A percentile compares a stretch with the other conserved stretches of the same genome.
phyloP scores from a whole-genome alignment of 805 yeast species.

The Myxozyma neotropica region DNA sequence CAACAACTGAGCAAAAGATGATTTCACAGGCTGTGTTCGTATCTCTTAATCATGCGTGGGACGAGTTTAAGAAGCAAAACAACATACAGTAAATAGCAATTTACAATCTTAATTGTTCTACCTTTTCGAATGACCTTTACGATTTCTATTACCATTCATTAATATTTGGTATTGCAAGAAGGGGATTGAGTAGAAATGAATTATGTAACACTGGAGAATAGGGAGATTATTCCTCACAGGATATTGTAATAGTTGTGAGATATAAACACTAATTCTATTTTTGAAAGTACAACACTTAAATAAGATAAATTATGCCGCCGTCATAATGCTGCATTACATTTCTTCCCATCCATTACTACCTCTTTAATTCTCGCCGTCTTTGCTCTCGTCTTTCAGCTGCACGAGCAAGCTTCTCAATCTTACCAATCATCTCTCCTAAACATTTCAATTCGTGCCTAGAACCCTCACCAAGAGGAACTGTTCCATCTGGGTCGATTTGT shows the following conservation, averaged over 20 bases:
- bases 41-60: constrained; percentile 88
- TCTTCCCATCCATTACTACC: not conserved
- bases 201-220: too few species aligned
- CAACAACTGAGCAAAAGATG: constrained; percentile 71
- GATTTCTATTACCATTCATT: not conserved
- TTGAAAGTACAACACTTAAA: too few species aligned
- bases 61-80: constrained; percentile 65
- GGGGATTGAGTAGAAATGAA: not conserved
- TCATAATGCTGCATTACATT: too few species aligned
- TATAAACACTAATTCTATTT: too few species aligned
- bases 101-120: too few species aligned
- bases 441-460: constrained; percentile 26
- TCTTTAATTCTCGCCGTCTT: not conserved
- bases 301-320: too few species aligned
- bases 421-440: constrained; percentile 29
- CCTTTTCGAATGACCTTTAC: not conserved
- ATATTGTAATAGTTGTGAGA: too few species aligned
- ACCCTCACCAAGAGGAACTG: constrained; percentile 8
- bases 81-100: constrained; percentile 41
- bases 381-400: constrained; percentile 18
- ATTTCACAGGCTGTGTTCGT: constrained; percentile 87
- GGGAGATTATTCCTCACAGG: too few species aligned
- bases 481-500: constrained; percentile 22
- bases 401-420: constrained; percentile 21
- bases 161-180: not conserved